Percentiles rank a stretch among this genome's conserved stretches.
phyloP scores from a whole-genome alignment of 1,139 yeast species.

The Hansenula sp. region DNA sequence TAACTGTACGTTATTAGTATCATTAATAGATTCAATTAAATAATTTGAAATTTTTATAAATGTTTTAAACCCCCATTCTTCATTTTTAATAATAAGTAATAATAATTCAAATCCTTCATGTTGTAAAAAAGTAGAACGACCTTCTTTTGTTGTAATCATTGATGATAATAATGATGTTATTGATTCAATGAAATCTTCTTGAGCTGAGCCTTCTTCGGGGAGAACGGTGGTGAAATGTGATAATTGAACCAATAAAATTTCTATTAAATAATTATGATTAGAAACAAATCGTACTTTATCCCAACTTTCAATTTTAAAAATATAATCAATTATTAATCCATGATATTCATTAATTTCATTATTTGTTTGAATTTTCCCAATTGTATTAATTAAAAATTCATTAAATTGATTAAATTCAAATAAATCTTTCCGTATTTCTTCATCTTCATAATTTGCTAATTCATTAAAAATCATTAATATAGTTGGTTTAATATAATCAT shows the following conservation, averaged over 20 bases:
- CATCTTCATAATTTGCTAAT: not conserved
- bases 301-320: not conserved
- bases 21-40: constrained; percentile 7
- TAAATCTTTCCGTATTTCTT: not conserved
- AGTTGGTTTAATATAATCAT: not conserved
- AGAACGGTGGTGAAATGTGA: not conserved
- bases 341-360: not conserved
- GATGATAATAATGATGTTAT: not conserved
- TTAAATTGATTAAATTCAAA: not conserved
- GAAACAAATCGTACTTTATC: not conserved
- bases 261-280: not conserved
- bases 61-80: constrained; percentile 1
- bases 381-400: not conserved
- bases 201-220: constrained; percentile 1
- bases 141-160: not conserved
- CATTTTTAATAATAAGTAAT: constrained; percentile 1
- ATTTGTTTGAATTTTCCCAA: not conserved
- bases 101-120: constrained; percentile 13
- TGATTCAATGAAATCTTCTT: constrained; percentile 4
- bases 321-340: not conserved
- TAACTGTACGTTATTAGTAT: constrained; percentile 7
- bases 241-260: not conserved
- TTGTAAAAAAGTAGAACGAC: constrained; percentile 6
- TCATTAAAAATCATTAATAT: constrained; percentile 1
- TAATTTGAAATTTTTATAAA: constrained; percentile 5